Evolutionary conservation across 1,284 basidiomycete species (phyloP).

Genomic region (Pascua guehoae): DNA sequence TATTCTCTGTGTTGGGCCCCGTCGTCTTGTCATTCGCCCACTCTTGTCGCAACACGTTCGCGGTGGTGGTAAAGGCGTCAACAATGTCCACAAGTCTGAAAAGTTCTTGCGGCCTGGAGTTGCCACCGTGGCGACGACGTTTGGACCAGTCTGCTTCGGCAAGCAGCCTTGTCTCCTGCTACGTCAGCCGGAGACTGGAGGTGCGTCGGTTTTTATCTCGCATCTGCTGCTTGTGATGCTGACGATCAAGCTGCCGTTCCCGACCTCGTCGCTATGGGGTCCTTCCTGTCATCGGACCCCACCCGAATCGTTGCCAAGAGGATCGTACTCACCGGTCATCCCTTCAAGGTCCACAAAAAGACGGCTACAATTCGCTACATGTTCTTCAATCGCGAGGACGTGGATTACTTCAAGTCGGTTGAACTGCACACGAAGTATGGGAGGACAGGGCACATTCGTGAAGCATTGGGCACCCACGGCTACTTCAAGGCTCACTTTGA

Average conservation of each 20-base stretch:
- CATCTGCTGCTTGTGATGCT: background rate
- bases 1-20: slow-evolving; percentile 81
- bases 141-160: slow-evolving; percentile 86
- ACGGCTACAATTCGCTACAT: slow-evolving; percentile 97
- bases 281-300: slow-evolving; percentile 82
- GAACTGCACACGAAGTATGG: slow-evolving; percentile 92
- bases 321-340: slow-evolving; percentile 89
- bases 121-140: slow-evolving; percentile 79
- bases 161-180: slow-evolving; percentile 73
- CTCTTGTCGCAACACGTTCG: slow-evolving; percentile 88
- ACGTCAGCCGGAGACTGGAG: background rate
- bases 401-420: slow-evolving; percentile 89
- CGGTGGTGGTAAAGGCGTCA: slow-evolving; percentile 81
- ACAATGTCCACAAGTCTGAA: slow-evolving; percentile 98
- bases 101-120: slow-evolving; percentile 80
- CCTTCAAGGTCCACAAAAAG: slow-evolving; percentile 96
- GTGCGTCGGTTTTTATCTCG: background rate
- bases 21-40: slow-evolving; percentile 77
- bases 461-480: slow-evolving; percentile 94
- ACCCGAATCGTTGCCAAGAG: slow-evolving; percentile 90
- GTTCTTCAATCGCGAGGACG: slow-evolving; percentile 94
- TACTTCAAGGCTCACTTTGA: slow-evolving; percentile 99
- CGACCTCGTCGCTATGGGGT: slow-evolving; percentile 83
- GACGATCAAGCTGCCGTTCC: slow-evolving; percentile 53
- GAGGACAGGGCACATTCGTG: slow-evolving; percentile 83